Evolutionary conservation across 768 basidiomycete species (phyloP).

Genomic region (Rhodotorula toruloides): DNA sequence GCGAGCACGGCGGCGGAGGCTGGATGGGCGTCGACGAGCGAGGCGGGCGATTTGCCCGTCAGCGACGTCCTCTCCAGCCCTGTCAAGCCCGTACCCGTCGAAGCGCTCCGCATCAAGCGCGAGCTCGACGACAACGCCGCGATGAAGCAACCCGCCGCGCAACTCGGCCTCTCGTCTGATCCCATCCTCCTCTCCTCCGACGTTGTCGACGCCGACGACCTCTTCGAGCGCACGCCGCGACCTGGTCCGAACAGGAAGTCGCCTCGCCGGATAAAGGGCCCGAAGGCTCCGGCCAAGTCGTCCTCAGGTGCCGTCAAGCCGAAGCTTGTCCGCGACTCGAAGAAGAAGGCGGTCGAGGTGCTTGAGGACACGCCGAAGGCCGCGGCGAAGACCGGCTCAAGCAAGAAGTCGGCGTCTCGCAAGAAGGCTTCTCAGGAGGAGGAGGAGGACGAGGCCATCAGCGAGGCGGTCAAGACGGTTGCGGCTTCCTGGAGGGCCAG

Average conservation of each 20-base stretch:
- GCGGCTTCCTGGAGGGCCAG: constrained; percentile 32
- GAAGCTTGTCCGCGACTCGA: neutral
- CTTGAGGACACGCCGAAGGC: neutral
- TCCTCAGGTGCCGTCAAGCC: neutral
- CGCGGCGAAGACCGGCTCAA: no score
- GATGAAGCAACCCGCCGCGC: neutral
- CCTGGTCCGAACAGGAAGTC: neutral
- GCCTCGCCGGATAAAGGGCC: neutral
- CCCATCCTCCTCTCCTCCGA: constrained; percentile 28
- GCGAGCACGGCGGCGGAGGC: constrained; percentile 5
- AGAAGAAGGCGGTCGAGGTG: neutral
- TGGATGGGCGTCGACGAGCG: constrained; percentile 10
- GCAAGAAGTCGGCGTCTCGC: neutral
- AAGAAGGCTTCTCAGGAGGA: neutral
- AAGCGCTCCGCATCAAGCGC: neutral
- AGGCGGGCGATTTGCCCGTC: no score
- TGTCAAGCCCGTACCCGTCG: neutral
- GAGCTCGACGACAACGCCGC: neutral
- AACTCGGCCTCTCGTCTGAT: constrained; percentile 24
- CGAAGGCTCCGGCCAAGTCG: neutral
- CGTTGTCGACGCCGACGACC: neutral
- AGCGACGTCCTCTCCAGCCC: neutral
- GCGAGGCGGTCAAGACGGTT: constrained; percentile 11
- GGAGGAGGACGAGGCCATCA: constrained; percentile 17
- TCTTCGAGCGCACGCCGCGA: neutral